A percentile compares a stretch with the other conserved stretches of the same genome.
These are phyloP conservation scores for Stemphylium lycopersici DNA, from an alignment of 2,329 filamentous ascomycete genomes.

Conservation along the genomic window DNA sequence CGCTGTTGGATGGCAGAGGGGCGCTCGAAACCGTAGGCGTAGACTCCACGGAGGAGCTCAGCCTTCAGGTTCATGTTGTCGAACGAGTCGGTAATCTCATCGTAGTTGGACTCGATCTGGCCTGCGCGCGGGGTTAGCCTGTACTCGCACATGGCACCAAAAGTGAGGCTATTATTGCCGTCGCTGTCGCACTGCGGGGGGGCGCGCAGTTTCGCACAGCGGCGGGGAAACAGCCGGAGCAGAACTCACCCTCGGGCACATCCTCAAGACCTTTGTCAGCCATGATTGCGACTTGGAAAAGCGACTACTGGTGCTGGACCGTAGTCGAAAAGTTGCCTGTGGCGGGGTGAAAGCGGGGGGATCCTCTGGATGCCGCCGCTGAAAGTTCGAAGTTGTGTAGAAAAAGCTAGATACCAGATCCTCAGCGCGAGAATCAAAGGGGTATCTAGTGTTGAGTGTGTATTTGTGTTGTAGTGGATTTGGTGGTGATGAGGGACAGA, in stretches of 20 bases:
- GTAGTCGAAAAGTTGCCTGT: conserved; percentile 47
- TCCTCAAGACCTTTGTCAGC: conserved; percentile 99
- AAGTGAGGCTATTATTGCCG: conserved; percentile 7
- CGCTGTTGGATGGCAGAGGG: conserved; percentile 99
- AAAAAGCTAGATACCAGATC: conserved; percentile 56
- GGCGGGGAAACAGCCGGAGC: background rate
- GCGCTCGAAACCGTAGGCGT: conserved; percentile 99
- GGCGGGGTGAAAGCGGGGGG: conserved; percentile 50
- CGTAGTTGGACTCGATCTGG: conserved; percentile 99
- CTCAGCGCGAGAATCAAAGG: conserved; percentile 53
- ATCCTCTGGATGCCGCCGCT: conserved; percentile 52
- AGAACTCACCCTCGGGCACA: conserved; percentile 84
- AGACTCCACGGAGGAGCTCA: conserved; percentile 97
- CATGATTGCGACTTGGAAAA: conserved; percentile 81
- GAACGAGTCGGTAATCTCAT: conserved; percentile 99
- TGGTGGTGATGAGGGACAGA: conserved; percentile 36
- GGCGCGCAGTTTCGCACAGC: conserved; percentile 11
- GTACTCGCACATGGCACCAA: conserved; percentile 4
- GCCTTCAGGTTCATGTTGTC: conserved; percentile 97
- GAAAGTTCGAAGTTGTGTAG: conserved; percentile 31
- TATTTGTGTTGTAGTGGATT: conserved; percentile 32
- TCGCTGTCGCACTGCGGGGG: conserved; percentile 19
- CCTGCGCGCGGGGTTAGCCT: conserved; percentile 60
- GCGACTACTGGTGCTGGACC: conserved; percentile 72
- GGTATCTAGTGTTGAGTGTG: conserved; percentile 50